Percentiles rank a stretch among this genome's conserved stretches.
Evolutionary conservation across 352 stramenopile species (phyloP).

Genomic region (Globisporangium spiculum): DNA sequence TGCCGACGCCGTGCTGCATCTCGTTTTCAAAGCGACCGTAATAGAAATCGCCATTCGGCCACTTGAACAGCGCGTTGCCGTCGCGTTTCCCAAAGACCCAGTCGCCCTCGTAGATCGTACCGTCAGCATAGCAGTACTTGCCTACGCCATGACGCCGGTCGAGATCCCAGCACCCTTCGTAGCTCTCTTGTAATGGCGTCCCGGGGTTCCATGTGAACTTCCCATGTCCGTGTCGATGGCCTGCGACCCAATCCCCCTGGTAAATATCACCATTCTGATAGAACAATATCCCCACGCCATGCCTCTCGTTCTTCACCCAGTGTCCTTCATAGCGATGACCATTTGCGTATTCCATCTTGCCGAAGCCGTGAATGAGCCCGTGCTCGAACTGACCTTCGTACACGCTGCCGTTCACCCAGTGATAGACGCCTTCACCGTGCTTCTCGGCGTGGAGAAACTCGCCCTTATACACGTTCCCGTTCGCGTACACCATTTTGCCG

Average conservation of each 20-base stretch:
- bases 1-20: constrained; percentile 75
- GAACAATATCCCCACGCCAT: constrained; percentile 76
- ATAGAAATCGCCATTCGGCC: constrained; percentile 86
- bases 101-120: constrained; percentile 59
- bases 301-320: constrained; percentile 65
- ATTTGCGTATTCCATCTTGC: constrained; percentile 57
- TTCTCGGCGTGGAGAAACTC: constrained; percentile 67
- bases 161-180: constrained; percentile 69
- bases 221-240: constrained; percentile 53
- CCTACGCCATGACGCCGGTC: constrained; percentile 64
- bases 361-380: constrained; percentile 60
- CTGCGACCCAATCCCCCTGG: constrained; percentile 59
- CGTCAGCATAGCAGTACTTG: constrained; percentile 59
- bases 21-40: constrained; percentile 75
- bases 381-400: constrained; percentile 73
- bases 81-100: constrained; percentile 67
- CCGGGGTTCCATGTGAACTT: constrained; percentile 63
- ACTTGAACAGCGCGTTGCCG: constrained; percentile 76
- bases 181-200: constrained; percentile 60
- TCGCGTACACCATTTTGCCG: constrained; percentile 78
- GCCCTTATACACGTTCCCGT: constrained; percentile 82
- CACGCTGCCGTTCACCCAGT: constrained; percentile 76
- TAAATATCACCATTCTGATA: constrained; percentile 87
- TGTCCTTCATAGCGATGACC: constrained; percentile 63
- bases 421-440: constrained; percentile 52